A percentile compares a stretch with the other conserved stretches of the same genome.
Evolutionary conservation across 1,284 basidiomycete species (phyloP).

Genomic region (Cutaneotrichosporon arboriforme): DNA sequence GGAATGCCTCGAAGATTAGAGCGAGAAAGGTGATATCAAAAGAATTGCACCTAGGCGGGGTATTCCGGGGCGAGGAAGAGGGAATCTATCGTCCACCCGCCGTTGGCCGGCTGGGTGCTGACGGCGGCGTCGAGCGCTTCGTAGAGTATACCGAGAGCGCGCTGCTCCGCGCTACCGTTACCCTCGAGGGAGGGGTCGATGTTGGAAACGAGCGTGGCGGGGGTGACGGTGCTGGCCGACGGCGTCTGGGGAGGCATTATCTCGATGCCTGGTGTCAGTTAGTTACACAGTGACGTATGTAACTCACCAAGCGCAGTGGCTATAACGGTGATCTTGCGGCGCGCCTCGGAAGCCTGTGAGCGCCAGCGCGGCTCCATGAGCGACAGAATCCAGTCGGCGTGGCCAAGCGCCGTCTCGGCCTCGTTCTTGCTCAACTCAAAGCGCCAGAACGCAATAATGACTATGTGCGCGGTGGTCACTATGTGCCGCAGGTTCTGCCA

Average conservation of each 20-base stretch:
- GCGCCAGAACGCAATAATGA: constrained; percentile 18
- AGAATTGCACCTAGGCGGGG: not conserved
- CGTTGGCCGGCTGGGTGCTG: not conserved
- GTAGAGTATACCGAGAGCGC: constrained; percentile 9
- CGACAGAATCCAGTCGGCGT: constrained; percentile 15
- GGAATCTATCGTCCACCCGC: constrained; percentile 11
- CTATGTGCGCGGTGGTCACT: constrained; percentile 18
- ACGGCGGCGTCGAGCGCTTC: constrained; percentile 12
- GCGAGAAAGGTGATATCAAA: not conserved
- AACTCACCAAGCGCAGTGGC: constrained; percentile 9
- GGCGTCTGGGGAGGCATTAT: not conserved
- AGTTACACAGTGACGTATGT: rapidly evolving
- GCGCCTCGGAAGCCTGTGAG: constrained; percentile 3
- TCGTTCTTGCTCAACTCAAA: constrained; percentile 20
- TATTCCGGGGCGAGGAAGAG: constrained; percentile 9
- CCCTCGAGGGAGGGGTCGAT: not conserved
- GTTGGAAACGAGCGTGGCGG: not conserved
- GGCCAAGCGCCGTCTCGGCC: constrained; percentile 13
- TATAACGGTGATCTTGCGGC: constrained; percentile 9
- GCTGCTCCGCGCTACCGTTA: not conserved
- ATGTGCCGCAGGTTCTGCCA: constrained; percentile 20
- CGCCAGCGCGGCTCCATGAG: constrained; percentile 19
- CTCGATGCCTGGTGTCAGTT: constrained; percentile 6
- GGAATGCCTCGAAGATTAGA: too few relatives aligned
- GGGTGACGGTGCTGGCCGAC: not conserved